Conservation (phyloP, 2,329 filamentous ascomycete genomes). For the Trematosphaeria pertusa region DNA sequence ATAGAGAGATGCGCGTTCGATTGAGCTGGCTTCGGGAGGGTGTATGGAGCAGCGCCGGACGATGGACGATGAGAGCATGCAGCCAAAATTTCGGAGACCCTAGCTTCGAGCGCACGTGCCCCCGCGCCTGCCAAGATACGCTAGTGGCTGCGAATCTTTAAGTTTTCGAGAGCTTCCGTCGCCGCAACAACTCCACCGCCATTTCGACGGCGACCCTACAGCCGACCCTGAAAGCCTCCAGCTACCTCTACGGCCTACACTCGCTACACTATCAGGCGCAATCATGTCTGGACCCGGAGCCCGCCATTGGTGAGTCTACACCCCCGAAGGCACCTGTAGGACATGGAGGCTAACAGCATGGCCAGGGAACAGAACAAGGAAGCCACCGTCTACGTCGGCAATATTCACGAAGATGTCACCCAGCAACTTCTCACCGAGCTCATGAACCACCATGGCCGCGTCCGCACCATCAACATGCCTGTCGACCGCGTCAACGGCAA, state of each 20-base stretch:
- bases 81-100: conserved; percentile 14
- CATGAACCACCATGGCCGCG: conserved; percentile 96
- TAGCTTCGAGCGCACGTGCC: conserved; percentile 15
- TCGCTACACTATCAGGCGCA: too few species aligned
- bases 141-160: conserved; percentile 9
- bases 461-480: conserved; percentile 96
- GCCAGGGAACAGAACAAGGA: conserved; percentile 90
- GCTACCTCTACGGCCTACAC: too few species aligned
- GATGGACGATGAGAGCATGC: not conserved
- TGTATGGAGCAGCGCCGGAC: conserved; percentile 1
- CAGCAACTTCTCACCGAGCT: conserved; percentile 94
- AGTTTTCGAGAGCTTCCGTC: conserved; percentile 7
- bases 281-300: conserved; percentile 68
- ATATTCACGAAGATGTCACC: conserved; percentile 94
- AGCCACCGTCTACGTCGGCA: conserved; percentile 96
- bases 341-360: conserved; percentile 25
- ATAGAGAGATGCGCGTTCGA: conserved; percentile 2
- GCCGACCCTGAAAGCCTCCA: not conserved
- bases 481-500: conserved; percentile 97
- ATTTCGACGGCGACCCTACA: conserved; percentile 1
- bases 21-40: conserved; percentile 1
- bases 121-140: conserved; percentile 14
- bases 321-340: not conserved
- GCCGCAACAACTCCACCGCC: not conserved
- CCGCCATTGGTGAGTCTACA: conserved; percentile 72